These are phyloP conservation scores for Dryadomyces sulphureus DNA, from an alignment of 2,329 filamentous ascomycete genomes.

Conservation along the genomic window DNA sequence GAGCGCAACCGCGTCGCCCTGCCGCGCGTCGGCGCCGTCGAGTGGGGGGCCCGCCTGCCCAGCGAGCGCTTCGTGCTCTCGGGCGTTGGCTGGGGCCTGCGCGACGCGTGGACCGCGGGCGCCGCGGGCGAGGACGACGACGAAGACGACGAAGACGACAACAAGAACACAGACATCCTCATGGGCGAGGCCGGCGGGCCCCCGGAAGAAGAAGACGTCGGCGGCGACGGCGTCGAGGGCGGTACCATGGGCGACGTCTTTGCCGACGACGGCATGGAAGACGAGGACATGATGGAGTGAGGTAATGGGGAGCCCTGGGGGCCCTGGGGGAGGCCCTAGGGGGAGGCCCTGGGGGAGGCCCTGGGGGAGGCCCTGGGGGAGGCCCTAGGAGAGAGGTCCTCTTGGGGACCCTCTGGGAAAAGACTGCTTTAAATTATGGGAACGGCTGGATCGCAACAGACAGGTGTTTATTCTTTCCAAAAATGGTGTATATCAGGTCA, in stretches of 20 bases:
- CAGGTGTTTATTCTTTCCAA: too few relatives aligned
- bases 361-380: too few relatives aligned
- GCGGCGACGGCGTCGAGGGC: slow-evolving; percentile 39
- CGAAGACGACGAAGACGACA: slow-evolving; percentile 20
- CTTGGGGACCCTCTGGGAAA: too few relatives aligned
- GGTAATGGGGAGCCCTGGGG: neutral
- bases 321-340: neutral
- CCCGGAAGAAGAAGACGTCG: slow-evolving; percentile 42
- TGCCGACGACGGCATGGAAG: slow-evolving; percentile 19
- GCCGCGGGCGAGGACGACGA: slow-evolving; percentile 28
- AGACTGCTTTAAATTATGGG: too few relatives aligned
- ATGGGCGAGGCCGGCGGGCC: slow-evolving; percentile 31
- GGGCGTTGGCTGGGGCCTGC: slow-evolving; percentile 49
- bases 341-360: neutral
- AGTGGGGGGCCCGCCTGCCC: slow-evolving; percentile 53
- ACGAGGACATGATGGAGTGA: slow-evolving; percentile 21
- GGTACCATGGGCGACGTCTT: slow-evolving; percentile 32
- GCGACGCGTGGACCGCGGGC: slow-evolving; percentile 38
- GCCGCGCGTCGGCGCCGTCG: slow-evolving; percentile 45
- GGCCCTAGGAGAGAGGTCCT: too few relatives aligned
- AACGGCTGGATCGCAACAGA: too few relatives aligned
- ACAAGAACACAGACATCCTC: slow-evolving; percentile 18
- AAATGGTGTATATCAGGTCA: too few relatives aligned
- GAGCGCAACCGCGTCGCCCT: slow-evolving; percentile 54
- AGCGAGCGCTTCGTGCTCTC: slow-evolving; percentile 55